phyloP scores from a whole-genome alignment of 2,329 filamentous ascomycete species.

The Fonsecaea nubica region DNA sequence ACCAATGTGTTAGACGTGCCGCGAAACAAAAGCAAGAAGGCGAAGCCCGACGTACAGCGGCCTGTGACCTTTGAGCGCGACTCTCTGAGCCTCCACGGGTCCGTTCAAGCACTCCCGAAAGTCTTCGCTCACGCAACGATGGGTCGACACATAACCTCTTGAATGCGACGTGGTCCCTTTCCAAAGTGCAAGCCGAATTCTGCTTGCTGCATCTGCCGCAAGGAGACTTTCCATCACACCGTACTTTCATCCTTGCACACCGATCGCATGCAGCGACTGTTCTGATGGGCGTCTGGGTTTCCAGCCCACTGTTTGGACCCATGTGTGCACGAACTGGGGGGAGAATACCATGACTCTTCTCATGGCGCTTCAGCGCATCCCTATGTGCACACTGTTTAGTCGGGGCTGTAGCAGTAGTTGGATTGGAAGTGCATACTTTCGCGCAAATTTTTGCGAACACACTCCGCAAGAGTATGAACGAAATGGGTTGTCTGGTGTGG shows the following conservation, averaged over 20 bases:
- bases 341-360: background rate
- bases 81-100: background rate
- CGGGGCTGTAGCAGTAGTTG: background rate
- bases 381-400: background rate
- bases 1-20: background rate
- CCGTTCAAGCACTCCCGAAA: background rate
- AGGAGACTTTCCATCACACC: slow-evolving; percentile 13
- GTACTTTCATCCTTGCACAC: slow-evolving; percentile 13
- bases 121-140: background rate
- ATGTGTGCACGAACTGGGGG: background rate
- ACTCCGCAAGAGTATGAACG: background rate
- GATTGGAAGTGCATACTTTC: background rate
- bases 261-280: slow-evolving; percentile 7
- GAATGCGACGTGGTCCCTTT: background rate
- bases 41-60: background rate
- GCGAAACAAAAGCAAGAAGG: background rate
- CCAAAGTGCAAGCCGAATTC: background rate
- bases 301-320: background rate
- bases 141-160: background rate
- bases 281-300: background rate
- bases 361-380: background rate
- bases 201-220: slow-evolving; percentile 9
- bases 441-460: background rate
- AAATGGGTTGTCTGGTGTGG: background rate
- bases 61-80: background rate